Evolutionary conservation across 768 basidiomycete genomes (phyloP), one percentile per base, ranked within the genome.

Genomic region (Psilocybe cubensis): DNA sequence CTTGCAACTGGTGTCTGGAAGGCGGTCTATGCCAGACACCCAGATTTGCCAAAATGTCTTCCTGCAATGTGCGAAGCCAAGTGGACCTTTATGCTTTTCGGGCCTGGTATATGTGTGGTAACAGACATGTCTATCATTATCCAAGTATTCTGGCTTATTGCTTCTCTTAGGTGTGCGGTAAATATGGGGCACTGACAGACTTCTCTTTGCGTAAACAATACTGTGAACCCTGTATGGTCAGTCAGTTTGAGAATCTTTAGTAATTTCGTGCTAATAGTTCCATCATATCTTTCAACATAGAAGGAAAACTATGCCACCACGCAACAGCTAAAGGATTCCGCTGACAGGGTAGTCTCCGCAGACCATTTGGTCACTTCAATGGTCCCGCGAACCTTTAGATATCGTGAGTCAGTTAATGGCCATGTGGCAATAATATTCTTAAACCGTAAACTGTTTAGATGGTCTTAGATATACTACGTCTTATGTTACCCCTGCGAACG

Each of bases 41-140:
- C 60, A 12, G 63, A 65, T 33, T 29, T 68, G 28, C 68, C 66
- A 7, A 25, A 17, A 20, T 57, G 55, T 23, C 66, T 64, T 24
- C 58, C 59, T 8, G 25, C 46, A 29, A 52, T 63, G 35, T 23
- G 56, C 12, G 59, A 64, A 38, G 54, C 59, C 23, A 42, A 59
- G 9, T 70, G 66, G 66, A 56, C 66, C 18, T 60, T 59, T 28
- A 54, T 69, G 56, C 50, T 66, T 9, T 68, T 60, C 28, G 62
- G 65, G 10, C 64, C 68, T 14, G 65, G 61, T 18, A 64, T 65
- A 48, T 69, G 68, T 49, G 57, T 59, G 18, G 66, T 70, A 38
- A 41, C 59, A 56, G 28, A n/a, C n/a, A n/a, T n/a, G 2, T 35
- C 8, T 12, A n/a, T 56, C 40, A 12, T 20, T 14, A 18, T 24